Evolutionary conservation across 1,139 yeast species (phyloP).

Genomic region (Candida sojae): DNA sequence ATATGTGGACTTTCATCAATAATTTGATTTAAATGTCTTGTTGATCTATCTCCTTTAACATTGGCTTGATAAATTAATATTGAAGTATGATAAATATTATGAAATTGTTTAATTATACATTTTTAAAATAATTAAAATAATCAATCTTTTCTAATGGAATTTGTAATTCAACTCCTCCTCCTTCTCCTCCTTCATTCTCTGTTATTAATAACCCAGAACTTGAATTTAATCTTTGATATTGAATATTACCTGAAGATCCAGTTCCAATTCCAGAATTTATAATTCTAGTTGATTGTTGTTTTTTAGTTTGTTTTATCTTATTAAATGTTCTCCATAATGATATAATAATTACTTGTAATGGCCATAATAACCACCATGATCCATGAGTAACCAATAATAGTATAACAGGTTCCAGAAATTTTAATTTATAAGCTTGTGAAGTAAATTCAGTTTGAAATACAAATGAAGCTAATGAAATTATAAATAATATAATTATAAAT

Average conservation of each 20-base stretch:
- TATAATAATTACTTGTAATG: slow-evolving; percentile 59
- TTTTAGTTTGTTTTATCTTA: slow-evolving; percentile 19
- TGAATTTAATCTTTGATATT: slow-evolving; percentile 32
- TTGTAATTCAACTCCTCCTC: slow-evolving; percentile 7
- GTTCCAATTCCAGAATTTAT: slow-evolving; percentile 4
- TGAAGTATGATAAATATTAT: slow-evolving; percentile 53
- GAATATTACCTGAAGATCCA: slow-evolving; percentile 11
- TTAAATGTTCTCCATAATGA: slow-evolving; percentile 44
- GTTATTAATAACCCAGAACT: slow-evolving; percentile 30
- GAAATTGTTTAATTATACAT: slow-evolving; percentile 49
- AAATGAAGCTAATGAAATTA: slow-evolving; percentile 63
- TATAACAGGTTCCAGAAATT: slow-evolving; percentile 70
- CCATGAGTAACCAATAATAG: slow-evolving; percentile 74
- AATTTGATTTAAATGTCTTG: slow-evolving; percentile 35
- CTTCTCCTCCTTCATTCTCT: slow-evolving; percentile 12
- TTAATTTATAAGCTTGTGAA: slow-evolving; percentile 61
- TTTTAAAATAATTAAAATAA: slow-evolving; percentile 36
- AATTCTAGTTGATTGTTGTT: not conserved
- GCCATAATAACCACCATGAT: slow-evolving; percentile 78
- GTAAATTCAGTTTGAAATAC: slow-evolving; percentile 83
- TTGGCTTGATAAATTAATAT: slow-evolving; percentile 47
- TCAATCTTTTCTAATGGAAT: slow-evolving; percentile 19
- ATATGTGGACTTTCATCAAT: slow-evolving; percentile 45
- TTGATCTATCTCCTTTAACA: slow-evolving; percentile 36
- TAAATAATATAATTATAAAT: slow-evolving; percentile 58